Conservation (phyloP, 176 grass and related monocot species). For the Poa pratensis region DNA sequence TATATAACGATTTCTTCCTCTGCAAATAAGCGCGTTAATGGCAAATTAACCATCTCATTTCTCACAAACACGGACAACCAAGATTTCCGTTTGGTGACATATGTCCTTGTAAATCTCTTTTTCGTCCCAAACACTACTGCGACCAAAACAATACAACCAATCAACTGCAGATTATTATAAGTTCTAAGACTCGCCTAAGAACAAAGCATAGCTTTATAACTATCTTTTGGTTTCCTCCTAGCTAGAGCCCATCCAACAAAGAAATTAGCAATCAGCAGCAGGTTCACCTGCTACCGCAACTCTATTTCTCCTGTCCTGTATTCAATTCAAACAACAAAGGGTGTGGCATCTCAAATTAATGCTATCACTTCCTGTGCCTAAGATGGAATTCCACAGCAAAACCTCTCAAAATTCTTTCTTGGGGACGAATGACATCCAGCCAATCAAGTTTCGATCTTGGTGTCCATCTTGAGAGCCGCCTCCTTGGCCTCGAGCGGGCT, state of each 20-base stretch:
- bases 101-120: too few species aligned
- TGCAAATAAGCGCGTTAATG: too few species aligned
- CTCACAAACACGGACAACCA: too few species aligned
- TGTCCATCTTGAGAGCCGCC: conserved; percentile 48
- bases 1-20: too few species aligned
- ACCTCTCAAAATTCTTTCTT: neutral
- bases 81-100: too few species aligned
- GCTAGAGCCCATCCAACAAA: neutral
- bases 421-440: neutral
- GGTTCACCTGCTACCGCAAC: neutral
- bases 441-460: conserved; percentile 39
- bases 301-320: conserved; percentile 18
- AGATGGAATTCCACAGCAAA: neutral
- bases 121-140: too few species aligned
- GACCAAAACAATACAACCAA: neutral
- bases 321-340: neutral
- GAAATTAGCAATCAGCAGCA: neutral
- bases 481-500: conserved; percentile 57
- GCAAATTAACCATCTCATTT: too few species aligned
- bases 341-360: conserved; percentile 7
- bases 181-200: neutral
- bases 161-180: neutral
- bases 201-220: neutral
- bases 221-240: neutral
- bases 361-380: neutral